phyloP scores from a whole-genome alignment of 2,329 filamentous ascomycete species.

The Fusarium nurragi region DNA sequence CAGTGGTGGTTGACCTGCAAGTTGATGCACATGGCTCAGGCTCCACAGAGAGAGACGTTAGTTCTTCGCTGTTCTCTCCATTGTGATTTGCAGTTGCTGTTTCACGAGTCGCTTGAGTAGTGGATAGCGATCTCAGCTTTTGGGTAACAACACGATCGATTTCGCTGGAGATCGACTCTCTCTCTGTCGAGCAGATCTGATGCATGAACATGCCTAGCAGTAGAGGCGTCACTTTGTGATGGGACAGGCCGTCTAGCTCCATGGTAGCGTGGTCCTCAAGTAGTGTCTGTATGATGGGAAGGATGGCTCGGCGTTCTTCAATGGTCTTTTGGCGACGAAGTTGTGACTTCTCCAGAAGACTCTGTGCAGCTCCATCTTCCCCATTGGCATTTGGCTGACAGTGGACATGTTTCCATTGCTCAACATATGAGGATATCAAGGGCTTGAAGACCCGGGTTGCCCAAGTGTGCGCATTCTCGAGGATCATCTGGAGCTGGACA shows the following conservation, averaged over 20 bases:
- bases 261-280: not conserved
- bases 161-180: not conserved
- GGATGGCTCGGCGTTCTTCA: not conserved
- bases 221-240: slow-evolving; percentile 10
- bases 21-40: not conserved
- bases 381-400: no score
- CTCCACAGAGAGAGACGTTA: no score
- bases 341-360: no score
- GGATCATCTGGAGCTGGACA: slow-evolving; percentile 23
- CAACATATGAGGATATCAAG: slow-evolving; percentile 27
- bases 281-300: slow-evolving; percentile 3
- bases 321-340: no score
- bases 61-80: no score
- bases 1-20: not conserved
- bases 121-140: no score
- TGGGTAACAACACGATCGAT: slow-evolving; percentile 5
- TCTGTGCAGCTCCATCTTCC: no score
- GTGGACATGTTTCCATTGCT: slow-evolving; percentile 14
- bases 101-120: no score
- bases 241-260: not conserved
- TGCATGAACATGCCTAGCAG: slow-evolving; percentile 21
- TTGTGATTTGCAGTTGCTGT: no score
- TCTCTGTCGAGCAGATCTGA: slow-evolving; percentile 4
- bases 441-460: slow-evolving; percentile 34
- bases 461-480: slow-evolving; percentile 39